Percentiles rank a stretch among this genome's conserved stretches.
Evolutionary conservation across 202 grass and related monocot species (phyloP).

Genomic region (Schoenoplectus tabernaemontani): DNA sequence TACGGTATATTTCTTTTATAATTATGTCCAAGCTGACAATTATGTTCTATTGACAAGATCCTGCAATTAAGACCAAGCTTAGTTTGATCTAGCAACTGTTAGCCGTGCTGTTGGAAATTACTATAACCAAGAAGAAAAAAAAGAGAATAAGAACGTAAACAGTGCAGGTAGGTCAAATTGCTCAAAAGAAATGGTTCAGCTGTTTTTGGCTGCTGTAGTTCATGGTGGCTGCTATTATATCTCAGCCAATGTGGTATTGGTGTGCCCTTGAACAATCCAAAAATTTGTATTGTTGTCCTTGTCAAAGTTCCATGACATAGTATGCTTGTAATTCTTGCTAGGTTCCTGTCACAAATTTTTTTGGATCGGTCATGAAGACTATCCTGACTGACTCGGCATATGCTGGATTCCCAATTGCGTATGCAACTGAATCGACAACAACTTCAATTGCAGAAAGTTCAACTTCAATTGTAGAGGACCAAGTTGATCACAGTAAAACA

Average conservation of each 20-base stretch:
- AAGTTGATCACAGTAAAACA: conserved; percentile 30
- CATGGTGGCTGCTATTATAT: neutral
- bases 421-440: conserved; percentile 22
- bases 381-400: conserved; percentile 79
- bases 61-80: neutral
- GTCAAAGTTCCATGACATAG: neutral
- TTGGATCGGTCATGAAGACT: conserved; percentile 99
- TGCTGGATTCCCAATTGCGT: conserved; percentile 40
- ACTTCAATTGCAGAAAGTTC: conserved; percentile 21
- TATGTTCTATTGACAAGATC: neutral
- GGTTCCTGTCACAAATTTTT: conserved; percentile 98
- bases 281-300: neutral
- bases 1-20: conserved; percentile 36
- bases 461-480: conserved; percentile 32
- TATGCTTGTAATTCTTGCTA: conserved; percentile 22
- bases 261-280: neutral
- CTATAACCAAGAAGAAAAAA: neutral
- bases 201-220: neutral
- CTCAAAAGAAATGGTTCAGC: neutral
- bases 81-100: neutral
- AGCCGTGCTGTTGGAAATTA: neutral
- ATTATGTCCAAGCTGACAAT: neutral
- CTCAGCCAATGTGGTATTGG: neutral
- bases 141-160: neutral
- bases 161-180: neutral